Percentiles rank a stretch among this genome's conserved stretches.
Evolutionary conservation across 305 asterid species (phyloP).

Genomic region (Solanum aculeatissimum): DNA sequence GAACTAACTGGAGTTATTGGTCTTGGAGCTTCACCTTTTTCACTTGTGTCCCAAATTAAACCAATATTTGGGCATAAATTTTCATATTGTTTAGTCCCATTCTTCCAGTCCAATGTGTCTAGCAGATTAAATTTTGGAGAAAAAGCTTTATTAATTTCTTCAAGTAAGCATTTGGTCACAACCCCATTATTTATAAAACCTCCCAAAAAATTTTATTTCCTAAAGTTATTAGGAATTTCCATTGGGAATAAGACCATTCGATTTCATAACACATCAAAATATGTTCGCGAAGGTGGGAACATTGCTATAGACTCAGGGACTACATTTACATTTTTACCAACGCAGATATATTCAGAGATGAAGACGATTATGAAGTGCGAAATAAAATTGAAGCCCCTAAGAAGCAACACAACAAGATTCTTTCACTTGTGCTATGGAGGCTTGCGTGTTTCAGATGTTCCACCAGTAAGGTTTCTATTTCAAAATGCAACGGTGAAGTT

Average conservation of each 20-base stretch:
- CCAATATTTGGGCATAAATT: constrained; percentile 13
- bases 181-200: constrained; percentile 20
- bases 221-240: constrained; percentile 32
- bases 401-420: background rate
- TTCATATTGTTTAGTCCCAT: constrained; percentile 38
- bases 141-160: constrained; percentile 3
- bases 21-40: constrained; percentile 21
- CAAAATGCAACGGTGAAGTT: constrained; percentile 32
- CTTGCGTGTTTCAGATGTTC: background rate
- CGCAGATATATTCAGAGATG: constrained; percentile 1
- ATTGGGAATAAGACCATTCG: constrained; percentile 16
- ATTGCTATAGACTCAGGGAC: constrained; percentile 46
- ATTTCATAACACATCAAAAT: background rate
- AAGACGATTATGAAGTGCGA: background rate
- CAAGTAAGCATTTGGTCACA: constrained; percentile 27
- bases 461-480: constrained; percentile 18
- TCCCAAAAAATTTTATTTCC: constrained; percentile 5
- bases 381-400: background rate
- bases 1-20: constrained; percentile 30
- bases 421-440: constrained; percentile 20
- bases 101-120: background rate
- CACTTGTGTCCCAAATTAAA: constrained; percentile 34
- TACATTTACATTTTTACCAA: constrained; percentile 21
- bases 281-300: constrained; percentile 6
- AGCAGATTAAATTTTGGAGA: constrained; percentile 36